These are phyloP conservation scores for Fraxinus paxiana DNA, from an alignment of 305 asterid species.

Conservation along the genomic window DNA sequence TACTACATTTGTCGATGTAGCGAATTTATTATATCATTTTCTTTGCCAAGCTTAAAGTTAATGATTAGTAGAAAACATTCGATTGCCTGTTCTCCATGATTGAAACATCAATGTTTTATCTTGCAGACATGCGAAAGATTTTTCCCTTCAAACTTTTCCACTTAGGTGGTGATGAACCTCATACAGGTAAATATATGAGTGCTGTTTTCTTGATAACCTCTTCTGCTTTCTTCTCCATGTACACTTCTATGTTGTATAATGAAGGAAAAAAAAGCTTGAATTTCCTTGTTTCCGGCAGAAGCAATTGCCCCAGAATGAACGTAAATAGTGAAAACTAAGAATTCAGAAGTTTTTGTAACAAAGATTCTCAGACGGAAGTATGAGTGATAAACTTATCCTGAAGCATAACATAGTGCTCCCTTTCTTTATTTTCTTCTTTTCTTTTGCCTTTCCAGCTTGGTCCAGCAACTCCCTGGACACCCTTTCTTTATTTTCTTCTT, in stretches of 20 bases:
- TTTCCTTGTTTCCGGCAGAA: background rate
- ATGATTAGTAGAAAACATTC: background rate
- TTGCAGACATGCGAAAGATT: constrained; percentile 74
- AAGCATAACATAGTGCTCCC: background rate
- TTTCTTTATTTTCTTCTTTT: background rate
- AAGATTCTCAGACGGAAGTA: background rate
- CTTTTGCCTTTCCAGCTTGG: background rate
- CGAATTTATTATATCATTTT: background rate
- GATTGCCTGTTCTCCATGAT: constrained; percentile 17
- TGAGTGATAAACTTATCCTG: background rate
- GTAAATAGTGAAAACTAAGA: background rate
- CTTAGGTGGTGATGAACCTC: constrained; percentile 93
- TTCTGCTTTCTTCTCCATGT: constrained; percentile 10
- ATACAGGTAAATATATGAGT: constrained; percentile 53
- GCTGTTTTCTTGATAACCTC: constrained; percentile 2
- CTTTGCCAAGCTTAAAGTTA: background rate
- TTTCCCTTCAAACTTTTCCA: constrained; percentile 89
- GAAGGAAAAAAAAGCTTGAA: background rate
- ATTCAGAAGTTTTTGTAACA: background rate
- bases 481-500: background rate
- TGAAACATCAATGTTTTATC: constrained; percentile 17
- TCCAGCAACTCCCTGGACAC: background rate
- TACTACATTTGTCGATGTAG: background rate
- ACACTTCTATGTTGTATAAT: background rate
- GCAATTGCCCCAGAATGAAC: background rate